Evolutionary conservation across 768 basidiomycete species (phyloP).

Genomic region (Rubroboletus satanas): DNA sequence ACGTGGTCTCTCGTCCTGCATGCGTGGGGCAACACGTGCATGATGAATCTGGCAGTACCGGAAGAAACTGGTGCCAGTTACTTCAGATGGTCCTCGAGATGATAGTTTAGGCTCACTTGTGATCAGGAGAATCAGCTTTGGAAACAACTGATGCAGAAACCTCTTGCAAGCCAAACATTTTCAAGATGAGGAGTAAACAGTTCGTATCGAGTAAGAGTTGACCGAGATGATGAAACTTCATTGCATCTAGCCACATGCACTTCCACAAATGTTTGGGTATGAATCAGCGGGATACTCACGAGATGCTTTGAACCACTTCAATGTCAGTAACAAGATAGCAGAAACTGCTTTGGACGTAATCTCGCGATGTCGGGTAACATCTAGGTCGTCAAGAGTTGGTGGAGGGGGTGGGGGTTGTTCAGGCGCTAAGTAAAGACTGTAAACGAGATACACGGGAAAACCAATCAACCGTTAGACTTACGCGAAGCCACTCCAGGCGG

Average conservation of each 20-base stretch:
- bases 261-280: neutral
- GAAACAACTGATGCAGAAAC: conserved; percentile 79
- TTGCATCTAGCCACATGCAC: conserved; percentile 61
- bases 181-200: conserved; percentile 86
- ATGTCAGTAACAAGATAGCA: conserved; percentile 80
- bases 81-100: neutral
- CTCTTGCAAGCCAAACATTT: conserved; percentile 98
- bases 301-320: conserved; percentile 99
- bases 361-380: conserved; percentile 92
- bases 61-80: conserved; percentile 72
- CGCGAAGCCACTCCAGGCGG: conserved; percentile 68
- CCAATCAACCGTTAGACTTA: conserved; percentile 31
- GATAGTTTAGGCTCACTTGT: conserved; percentile 54
- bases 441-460: neutral
- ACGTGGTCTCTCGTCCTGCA: conserved; percentile 62
- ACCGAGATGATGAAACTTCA: conserved; percentile 99
- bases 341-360: conserved; percentile 97
- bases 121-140: conserved; percentile 82
- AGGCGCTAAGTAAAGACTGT: conserved; percentile 39
- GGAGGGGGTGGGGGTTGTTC: conserved; percentile 63
- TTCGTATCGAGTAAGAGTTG: conserved; percentile 94
- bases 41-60: conserved; percentile 83
- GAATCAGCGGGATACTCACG: conserved; percentile 52
- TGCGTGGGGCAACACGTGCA: conserved; percentile 57
- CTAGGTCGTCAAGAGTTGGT: conserved; percentile 84